Evolutionary conservation across 1,284 basidiomycete genomes (phyloP).

Genomic region (Ceratobasidium theobromae): DNA sequence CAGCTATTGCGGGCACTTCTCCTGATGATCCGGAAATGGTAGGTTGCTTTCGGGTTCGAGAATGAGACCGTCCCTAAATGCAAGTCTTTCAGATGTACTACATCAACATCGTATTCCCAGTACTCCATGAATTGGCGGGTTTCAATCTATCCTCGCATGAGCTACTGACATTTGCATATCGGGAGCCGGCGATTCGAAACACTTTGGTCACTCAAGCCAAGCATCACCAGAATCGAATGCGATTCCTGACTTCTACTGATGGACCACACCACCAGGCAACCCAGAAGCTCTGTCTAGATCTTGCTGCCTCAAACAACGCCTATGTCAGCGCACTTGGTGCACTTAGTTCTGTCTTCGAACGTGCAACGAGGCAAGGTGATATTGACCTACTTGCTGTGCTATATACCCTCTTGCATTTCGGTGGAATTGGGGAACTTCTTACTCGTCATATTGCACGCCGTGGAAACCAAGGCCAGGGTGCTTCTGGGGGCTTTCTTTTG

Average conservation of each 20-base stretch:
- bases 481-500: conserved; percentile 2
- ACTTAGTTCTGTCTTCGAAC: conserved; percentile 10
- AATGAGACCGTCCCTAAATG: background rate
- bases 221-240: conserved; percentile 28
- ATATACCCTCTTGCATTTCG: conserved; percentile 21
- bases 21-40: conserved; percentile 22
- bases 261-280: conserved; percentile 20
- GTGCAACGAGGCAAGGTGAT: background rate
- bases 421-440: conserved; percentile 20
- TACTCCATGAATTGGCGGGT: conserved; percentile 17
- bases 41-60: background rate
- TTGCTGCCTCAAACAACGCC: conserved; percentile 15
- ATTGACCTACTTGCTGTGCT: conserved; percentile 1
- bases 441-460: conserved; percentile 18
- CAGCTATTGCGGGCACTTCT: background rate
- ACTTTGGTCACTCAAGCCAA: conserved; percentile 7
- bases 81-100: background rate
- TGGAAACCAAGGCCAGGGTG: background rate
- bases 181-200: conserved; percentile 9
- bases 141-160: conserved; percentile 25
- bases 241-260: conserved; percentile 26
- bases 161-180: conserved; percentile 3
- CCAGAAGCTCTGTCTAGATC: conserved; percentile 12
- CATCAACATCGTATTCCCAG: conserved; percentile 11
- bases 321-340: conserved; percentile 2